phyloP scores from a whole-genome alignment of 83 land plant genomes.

The Diphasiastrum complanatum region DNA sequence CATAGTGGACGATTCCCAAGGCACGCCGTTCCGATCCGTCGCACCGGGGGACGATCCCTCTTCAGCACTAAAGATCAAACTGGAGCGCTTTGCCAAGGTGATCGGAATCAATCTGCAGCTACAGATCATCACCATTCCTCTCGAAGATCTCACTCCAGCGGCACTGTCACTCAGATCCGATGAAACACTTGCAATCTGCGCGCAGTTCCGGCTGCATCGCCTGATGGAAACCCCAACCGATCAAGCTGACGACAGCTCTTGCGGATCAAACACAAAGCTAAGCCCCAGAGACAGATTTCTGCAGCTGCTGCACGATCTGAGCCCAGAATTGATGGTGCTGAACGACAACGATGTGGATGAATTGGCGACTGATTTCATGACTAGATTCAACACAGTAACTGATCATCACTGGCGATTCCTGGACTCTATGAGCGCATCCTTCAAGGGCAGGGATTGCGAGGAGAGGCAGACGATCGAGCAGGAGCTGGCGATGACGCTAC shows the following conservation, averaged over 20 bases:
- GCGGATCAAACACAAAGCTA: neutral
- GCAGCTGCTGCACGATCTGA: conserved; percentile 23
- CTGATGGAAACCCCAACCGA: conserved; percentile 11
- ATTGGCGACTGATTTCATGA: conserved; percentile 31
- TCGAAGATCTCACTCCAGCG: conserved; percentile 35
- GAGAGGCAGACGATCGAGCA: conserved; percentile 58
- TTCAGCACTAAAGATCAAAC: conserved; percentile 32
- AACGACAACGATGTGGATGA: conserved; percentile 52
- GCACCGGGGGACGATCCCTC: conserved; percentile 34
- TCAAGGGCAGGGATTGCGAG: conserved; percentile 49
- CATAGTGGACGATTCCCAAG: conserved; percentile 31
- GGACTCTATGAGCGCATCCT: conserved; percentile 58
- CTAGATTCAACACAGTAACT: conserved; percentile 26
- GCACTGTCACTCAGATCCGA: conserved; percentile 18
- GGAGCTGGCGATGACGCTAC: conserved; percentile 42
- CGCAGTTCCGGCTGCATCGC: conserved; percentile 57
- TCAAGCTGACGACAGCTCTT: conserved; percentile 20
- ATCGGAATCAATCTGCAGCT: conserved; percentile 53
- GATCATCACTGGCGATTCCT: conserved; percentile 50
- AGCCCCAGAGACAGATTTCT: conserved; percentile 38
- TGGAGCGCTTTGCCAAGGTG: conserved; percentile 52
- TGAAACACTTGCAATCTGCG: conserved; percentile 46
- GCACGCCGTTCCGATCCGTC: conserved; percentile 15
- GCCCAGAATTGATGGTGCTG: conserved; percentile 51
- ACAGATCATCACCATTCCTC: conserved; percentile 21